Evolutionary conservation across 2,329 filamentous ascomycete species (phyloP).

Genomic region (Sarocladium brachiariae): DNA sequence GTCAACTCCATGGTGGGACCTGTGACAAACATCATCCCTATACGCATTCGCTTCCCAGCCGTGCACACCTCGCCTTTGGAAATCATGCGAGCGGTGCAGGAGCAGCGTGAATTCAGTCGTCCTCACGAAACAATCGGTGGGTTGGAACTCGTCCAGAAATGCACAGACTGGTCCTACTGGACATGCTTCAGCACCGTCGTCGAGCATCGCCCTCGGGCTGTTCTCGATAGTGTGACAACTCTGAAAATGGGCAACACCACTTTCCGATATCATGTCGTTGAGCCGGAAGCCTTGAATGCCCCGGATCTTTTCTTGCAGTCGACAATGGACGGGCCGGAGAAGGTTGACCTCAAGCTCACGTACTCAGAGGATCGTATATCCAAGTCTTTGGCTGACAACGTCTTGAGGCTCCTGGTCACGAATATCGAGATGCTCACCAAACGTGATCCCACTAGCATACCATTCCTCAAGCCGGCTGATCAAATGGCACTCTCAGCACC

Average conservation of each 20-base stretch:
- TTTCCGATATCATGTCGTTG: constrained; percentile 37
- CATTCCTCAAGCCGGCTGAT: constrained; percentile 35
- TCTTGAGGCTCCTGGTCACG: constrained; percentile 37
- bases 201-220: constrained; percentile 34
- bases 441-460: constrained; percentile 37
- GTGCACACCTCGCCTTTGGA: constrained; percentile 38
- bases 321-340: constrained; percentile 26
- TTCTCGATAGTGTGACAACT: constrained; percentile 29
- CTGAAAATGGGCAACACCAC: constrained; percentile 38
- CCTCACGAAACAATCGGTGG: constrained; percentile 45
- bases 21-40: constrained; percentile 39
- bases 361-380: constrained; percentile 40
- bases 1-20: constrained; percentile 46
- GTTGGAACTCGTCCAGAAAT: constrained; percentile 44
- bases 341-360: constrained; percentile 35
- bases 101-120: constrained; percentile 39
- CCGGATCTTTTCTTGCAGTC: constrained; percentile 41
- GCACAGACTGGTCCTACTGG: constrained; percentile 48
- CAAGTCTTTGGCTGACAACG: constrained; percentile 34
- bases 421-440: constrained; percentile 40
- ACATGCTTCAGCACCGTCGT: constrained; percentile 48
- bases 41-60: constrained; percentile 40
- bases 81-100: constrained; percentile 41
- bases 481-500: constrained; percentile 30
- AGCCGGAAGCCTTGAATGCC: constrained; percentile 32